Evolutionary conservation across 1,284 basidiomycete genomes (phyloP).

Genomic region (Pseudozyma hubeiensis): DNA sequence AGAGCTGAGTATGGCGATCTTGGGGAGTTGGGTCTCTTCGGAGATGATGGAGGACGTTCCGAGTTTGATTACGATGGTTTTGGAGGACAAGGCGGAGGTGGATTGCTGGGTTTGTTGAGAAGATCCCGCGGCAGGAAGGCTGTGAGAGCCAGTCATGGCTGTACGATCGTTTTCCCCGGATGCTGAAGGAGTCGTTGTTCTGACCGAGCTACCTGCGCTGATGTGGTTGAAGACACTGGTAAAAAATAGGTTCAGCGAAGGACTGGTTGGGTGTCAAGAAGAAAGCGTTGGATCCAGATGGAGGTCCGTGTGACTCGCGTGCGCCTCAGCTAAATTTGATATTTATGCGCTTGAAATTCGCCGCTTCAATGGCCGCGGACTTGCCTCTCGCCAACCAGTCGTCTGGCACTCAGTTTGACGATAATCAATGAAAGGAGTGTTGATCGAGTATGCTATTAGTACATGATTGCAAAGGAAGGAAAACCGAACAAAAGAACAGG

Average conservation of each 20-base stretch:
- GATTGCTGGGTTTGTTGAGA: not conserved
- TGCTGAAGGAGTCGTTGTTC: too few relatives aligned
- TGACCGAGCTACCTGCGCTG: too few relatives aligned
- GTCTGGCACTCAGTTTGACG: not conserved
- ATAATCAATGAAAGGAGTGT: not conserved
- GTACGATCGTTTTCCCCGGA: not conserved
- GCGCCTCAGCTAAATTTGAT: not conserved
- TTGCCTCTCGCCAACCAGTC: not conserved
- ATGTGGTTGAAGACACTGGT: too few relatives aligned
- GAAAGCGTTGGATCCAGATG: constrained; percentile 11
- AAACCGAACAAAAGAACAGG: not conserved
- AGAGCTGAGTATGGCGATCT: constrained; percentile 88
- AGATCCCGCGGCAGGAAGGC: constrained; percentile 2
- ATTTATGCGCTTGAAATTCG: constrained; percentile 9
- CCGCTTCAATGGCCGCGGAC: constrained; percentile 24
- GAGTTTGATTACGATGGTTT: constrained; percentile 68
- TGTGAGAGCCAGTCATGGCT: constrained; percentile 14
- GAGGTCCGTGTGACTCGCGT: constrained; percentile 31
- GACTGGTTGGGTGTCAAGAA: constrained; percentile 12
- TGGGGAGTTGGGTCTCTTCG: constrained; percentile 72
- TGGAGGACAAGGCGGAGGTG: constrained; percentile 16
- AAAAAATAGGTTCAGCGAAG: not conserved
- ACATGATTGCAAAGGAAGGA: constrained; percentile 10
- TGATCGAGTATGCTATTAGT: constrained; percentile 15
- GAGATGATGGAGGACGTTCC: constrained; percentile 67